Percentiles rank a stretch among this genome's conserved stretches.
Evolutionary conservation across 1,284 basidiomycete species (phyloP).

Genomic region (Melampsora larici-populina): DNA sequence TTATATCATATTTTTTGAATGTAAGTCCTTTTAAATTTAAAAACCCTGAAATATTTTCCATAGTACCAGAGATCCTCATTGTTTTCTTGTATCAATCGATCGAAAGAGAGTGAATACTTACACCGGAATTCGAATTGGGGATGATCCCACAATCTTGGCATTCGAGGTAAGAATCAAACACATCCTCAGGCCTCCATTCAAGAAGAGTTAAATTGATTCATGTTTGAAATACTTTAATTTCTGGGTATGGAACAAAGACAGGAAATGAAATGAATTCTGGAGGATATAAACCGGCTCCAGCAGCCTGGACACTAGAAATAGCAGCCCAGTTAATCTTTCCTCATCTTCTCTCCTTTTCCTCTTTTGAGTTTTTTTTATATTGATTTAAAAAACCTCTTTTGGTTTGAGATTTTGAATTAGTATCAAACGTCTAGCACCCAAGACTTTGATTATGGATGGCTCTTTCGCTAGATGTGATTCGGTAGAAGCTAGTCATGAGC

Average conservation of each 20-base stretch:
- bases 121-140: slow-evolving; percentile 49
- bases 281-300: slow-evolving; percentile 48
- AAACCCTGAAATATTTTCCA: no score
- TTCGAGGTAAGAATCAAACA: slow-evolving; percentile 49
- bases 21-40: neutral
- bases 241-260: neutral
- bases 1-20: slow-evolving; percentile 29
- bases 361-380: slow-evolving; percentile 9
- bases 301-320: slow-evolving; percentile 48
- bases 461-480: slow-evolving; percentile 49
- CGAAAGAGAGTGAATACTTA: slow-evolving; percentile 48
- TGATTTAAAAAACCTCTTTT: neutral
- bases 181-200: no score
- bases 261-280: slow-evolving; percentile 44
- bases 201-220: no score
- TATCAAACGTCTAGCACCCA: slow-evolving; percentile 50
- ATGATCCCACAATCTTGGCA: slow-evolving; percentile 52
- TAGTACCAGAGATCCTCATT: neutral
- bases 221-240: neutral
- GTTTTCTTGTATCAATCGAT: neutral
- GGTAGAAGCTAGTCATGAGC: slow-evolving; percentile 47
- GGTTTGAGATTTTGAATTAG: slow-evolving; percentile 29
- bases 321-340: slow-evolving; percentile 40
- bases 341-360: neutral
- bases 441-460: slow-evolving; percentile 52